These are phyloP conservation scores for Exophiala phaeomuriformis DNA, from an alignment of 2,329 filamentous ascomycete species.

Conservation along the genomic window DNA sequence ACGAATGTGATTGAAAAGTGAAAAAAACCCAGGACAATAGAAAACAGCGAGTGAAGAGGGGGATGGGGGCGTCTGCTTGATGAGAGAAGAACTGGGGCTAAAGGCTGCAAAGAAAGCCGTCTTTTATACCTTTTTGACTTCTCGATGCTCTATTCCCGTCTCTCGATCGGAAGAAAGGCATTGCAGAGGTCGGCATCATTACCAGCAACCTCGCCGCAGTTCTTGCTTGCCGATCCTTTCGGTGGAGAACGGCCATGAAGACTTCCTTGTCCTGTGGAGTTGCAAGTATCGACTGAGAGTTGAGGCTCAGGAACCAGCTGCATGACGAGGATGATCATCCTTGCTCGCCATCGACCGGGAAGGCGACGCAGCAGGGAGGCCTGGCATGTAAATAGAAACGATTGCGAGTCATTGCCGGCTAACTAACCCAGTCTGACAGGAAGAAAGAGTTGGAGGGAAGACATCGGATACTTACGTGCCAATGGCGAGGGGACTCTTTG, in stretches of 20 bases:
- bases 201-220: background rate
- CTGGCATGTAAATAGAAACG: background rate
- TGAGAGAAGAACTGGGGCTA: background rate
- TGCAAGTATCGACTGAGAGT: background rate
- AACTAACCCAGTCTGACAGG: background rate
- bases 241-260: background rate
- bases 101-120: background rate
- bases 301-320: background rate
- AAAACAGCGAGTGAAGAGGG: background rate
- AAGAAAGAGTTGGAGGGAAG: background rate
- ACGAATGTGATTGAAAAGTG: constrained; percentile 7
- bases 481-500: background rate
- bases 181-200: background rate
- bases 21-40: background rate
- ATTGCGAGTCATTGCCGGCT: background rate
- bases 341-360: background rate
- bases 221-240: background rate
- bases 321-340: background rate
- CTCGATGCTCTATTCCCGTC: background rate
- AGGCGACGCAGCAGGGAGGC: background rate
- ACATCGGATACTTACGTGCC: background rate
- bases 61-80: background rate
- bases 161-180: background rate
- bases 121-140: background rate
- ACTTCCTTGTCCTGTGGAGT: background rate